A percentile compares a stretch with the other conserved stretches of the same genome.
Conservation (phyloP, 495 filamentous ascomycete species). For the Penicillium salamii region DNA sequence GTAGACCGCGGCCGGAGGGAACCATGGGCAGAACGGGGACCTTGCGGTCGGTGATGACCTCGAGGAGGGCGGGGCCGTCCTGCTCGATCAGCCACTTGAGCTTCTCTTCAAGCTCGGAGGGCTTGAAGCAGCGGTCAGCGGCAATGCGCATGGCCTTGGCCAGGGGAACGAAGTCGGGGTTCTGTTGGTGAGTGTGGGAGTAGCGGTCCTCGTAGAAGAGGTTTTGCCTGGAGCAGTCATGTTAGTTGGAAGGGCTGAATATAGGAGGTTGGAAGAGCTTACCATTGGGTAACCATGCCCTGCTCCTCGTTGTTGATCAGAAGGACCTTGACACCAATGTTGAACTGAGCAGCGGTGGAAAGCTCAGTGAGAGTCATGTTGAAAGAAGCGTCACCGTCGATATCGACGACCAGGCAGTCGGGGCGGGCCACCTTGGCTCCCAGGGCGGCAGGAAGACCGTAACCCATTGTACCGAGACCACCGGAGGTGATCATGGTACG, state of each 20-base stretch:
- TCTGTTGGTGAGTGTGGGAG: slow-evolving; percentile 87
- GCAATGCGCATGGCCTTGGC: slow-evolving; percentile 81
- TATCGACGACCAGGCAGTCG: slow-evolving; percentile 84
- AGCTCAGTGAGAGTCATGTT: slow-evolving; percentile 94
- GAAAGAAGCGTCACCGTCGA: slow-evolving; percentile 94
- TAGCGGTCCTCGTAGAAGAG: slow-evolving; percentile 93
- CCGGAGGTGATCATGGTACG: slow-evolving; percentile 90
- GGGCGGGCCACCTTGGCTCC: slow-evolving; percentile 90
- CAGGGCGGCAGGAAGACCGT: slow-evolving; percentile 86
- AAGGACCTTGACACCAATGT: slow-evolving; percentile 90
- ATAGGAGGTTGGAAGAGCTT: neutral
- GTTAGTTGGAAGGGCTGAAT: neutral
- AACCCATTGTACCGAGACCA: slow-evolving; percentile 94
- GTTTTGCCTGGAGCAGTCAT: slow-evolving; percentile 54
- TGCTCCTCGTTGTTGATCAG: slow-evolving; percentile 96
- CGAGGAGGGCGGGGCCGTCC: slow-evolving; percentile 72
- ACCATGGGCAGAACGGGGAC: slow-evolving; percentile 99
- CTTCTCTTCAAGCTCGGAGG: slow-evolving; percentile 70
- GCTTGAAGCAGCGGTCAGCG: slow-evolving; percentile 59
- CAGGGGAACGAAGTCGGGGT: slow-evolving; percentile 84
- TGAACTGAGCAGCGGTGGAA: slow-evolving; percentile 83
- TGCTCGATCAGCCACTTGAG: slow-evolving; percentile 86
- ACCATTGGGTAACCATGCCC: slow-evolving; percentile 89
- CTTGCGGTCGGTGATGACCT: slow-evolving; percentile 71
- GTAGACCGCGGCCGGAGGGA: slow-evolving; percentile 76